phyloP scores from a whole-genome alignment of 495 filamentous ascomycete species.

The Peziza echinospora region DNA sequence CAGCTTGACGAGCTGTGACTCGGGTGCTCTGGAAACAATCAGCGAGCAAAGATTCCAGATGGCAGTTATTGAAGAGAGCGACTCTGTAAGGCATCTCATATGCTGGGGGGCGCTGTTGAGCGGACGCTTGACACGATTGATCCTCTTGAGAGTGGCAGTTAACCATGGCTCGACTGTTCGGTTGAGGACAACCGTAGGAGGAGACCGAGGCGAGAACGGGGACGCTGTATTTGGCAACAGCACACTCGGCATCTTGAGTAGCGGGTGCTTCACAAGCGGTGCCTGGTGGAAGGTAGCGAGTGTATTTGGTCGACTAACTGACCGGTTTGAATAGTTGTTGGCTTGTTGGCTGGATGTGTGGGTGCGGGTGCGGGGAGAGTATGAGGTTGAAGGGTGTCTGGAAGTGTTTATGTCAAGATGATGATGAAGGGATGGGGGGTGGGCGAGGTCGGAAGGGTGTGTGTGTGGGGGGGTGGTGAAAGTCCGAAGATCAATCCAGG shows the following conservation, averaged over 20 bases:
- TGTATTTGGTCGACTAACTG: background rate
- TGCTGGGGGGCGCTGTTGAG: slow-evolving; percentile 96
- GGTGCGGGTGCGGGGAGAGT: background rate
- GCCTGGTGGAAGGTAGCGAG: background rate
- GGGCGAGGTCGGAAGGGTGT: too few species aligned
- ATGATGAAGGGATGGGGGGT: too few species aligned
- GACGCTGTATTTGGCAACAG: slow-evolving; percentile 87
- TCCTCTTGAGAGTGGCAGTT: slow-evolving; percentile 86
- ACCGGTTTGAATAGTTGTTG: slow-evolving; percentile 1
- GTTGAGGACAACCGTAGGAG: slow-evolving; percentile 87
- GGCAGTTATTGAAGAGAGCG: slow-evolving; percentile 68
- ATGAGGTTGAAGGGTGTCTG: background rate
- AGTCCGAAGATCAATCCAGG: too few species aligned
- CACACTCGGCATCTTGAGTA: slow-evolving; percentile 55
- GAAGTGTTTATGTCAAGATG: too few species aligned
- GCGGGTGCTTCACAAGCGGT: too few species aligned
- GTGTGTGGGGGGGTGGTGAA: too few species aligned
- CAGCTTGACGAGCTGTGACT: slow-evolving; percentile 67
- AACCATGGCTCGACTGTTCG: slow-evolving; percentile 95
- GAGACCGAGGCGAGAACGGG: slow-evolving; percentile 83
- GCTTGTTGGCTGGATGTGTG: slow-evolving; percentile 3
- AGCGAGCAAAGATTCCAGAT: slow-evolving; percentile 92
- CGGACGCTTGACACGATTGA: slow-evolving; percentile 92
- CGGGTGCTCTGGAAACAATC: slow-evolving; percentile 80
- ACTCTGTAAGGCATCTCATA: slow-evolving; percentile 90